Evolutionary conservation across 768 basidiomycete genomes (phyloP).

Genomic region (Tulasnella sp.): DNA sequence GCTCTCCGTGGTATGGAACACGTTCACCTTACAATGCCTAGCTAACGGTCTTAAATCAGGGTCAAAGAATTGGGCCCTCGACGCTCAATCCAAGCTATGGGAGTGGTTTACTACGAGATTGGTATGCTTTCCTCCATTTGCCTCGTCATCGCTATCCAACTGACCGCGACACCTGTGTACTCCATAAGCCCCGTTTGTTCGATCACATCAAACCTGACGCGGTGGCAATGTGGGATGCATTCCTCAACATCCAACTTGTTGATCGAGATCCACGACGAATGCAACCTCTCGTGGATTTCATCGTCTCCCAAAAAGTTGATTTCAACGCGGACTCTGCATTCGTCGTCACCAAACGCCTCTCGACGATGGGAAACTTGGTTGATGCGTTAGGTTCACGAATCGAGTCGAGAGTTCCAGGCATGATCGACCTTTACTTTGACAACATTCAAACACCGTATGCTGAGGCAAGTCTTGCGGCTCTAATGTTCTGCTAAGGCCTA

Average conservation of each 20-base stretch:
- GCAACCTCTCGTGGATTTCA: conserved; percentile 62
- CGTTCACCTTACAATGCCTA: not conserved
- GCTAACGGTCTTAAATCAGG: conserved; percentile 31
- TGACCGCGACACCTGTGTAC: not conserved
- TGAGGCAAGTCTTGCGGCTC: conserved; percentile 40
- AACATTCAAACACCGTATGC: conserved; percentile 76
- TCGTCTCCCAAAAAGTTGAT: conserved; percentile 63
- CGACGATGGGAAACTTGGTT: conserved; percentile 52
- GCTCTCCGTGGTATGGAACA: conserved; percentile 50
- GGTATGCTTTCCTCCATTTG: not conserved
- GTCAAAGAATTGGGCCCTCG: conserved; percentile 71
- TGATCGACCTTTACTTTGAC: conserved; percentile 57
- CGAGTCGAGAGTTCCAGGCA: conserved; percentile 52
- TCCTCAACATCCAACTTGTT: conserved; percentile 49
- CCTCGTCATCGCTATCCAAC: not conserved
- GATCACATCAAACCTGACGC: conserved; percentile 79
- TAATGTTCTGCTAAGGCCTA: not conserved
- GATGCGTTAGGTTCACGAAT: conserved; percentile 57
- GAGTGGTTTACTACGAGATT: conserved; percentile 54
- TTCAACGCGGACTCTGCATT: conserved; percentile 82
- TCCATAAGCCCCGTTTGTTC: conserved; percentile 38
- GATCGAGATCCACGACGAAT: conserved; percentile 74
- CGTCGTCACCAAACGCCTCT: conserved; percentile 66
- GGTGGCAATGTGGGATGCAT: conserved; percentile 57
- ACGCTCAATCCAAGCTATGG: conserved; percentile 49